Evolutionary conservation across 768 basidiomycete genomes (phyloP).

Genomic region (Boletus sp.): DNA sequence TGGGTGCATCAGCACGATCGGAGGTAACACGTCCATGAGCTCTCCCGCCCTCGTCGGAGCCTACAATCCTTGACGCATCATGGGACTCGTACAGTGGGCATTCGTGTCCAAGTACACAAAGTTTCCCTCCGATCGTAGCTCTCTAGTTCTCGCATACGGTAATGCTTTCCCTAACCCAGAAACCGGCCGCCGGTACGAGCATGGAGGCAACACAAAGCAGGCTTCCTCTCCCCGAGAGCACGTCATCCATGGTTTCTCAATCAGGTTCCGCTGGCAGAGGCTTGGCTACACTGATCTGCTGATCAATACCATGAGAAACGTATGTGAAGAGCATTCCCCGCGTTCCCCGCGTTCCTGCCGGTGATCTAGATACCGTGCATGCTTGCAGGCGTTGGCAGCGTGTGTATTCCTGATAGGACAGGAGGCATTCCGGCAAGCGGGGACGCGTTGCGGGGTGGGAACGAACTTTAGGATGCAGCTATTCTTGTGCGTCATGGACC

Average conservation of each 20-base stretch:
- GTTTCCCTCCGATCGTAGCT: not conserved
- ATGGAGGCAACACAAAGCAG: conserved; percentile 35
- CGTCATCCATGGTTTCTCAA: not conserved
- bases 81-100: not conserved
- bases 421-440: conserved; percentile 9
- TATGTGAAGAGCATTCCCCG: conserved; percentile 18
- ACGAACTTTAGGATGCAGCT: conserved; percentile 14
- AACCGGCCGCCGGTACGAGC: conserved; percentile 23
- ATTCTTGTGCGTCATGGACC: conserved; percentile 6
- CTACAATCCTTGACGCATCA: not conserved
- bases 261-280: not conserved
- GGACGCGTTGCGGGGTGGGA: conserved; percentile 24
- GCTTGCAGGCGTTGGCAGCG: conserved; percentile 22
- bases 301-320: conserved; percentile 22
- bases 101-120: not conserved
- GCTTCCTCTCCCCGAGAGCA: conserved; percentile 16
- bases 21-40: not conserved
- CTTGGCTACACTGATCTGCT: not conserved
- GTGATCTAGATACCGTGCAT: conserved; percentile 32
- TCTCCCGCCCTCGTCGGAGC: not conserved
- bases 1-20: not conserved
- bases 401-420: conserved; percentile 19
- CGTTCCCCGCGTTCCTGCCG: not conserved
- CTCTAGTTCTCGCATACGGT: not conserved
- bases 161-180: conserved; percentile 6